phyloP scores from a whole-genome alignment of 2,329 filamentous ascomycete genomes.

The Apiospora saccharicola region DNA sequence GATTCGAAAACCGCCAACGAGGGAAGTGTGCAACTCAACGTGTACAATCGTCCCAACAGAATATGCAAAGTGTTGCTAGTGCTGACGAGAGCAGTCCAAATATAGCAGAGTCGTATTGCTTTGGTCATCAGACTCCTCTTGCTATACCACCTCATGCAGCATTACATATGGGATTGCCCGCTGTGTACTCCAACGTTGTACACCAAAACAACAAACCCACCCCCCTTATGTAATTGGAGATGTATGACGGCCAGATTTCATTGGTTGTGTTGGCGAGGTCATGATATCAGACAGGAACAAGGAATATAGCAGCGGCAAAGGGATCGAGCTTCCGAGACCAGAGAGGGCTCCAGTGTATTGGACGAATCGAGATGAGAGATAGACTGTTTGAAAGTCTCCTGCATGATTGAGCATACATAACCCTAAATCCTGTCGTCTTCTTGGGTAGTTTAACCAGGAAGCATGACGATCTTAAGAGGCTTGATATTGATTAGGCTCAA shows the following conservation, averaged over 20 bases:
- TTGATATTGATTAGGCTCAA: not conserved
- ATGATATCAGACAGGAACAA: constrained; percentile 2
- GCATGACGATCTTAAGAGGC: not conserved
- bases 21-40: not conserved
- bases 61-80: not conserved
- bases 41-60: not conserved
- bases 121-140: not conserved
- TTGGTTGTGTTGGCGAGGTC: not conserved
- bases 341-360: not conserved
- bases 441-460: not conserved
- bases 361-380: not conserved
- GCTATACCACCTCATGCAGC: not conserved
- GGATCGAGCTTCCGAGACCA: not conserved
- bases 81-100: constrained; percentile 10
- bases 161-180: constrained; percentile 1
- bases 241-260: not conserved
- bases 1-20: not conserved
- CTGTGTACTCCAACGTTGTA: not conserved
- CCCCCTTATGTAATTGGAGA: not conserved
- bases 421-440: not conserved
- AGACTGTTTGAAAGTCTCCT: not conserved
- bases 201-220: not conserved
- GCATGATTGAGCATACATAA: constrained; percentile 11
- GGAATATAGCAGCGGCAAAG: not conserved
- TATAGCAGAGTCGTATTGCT: constrained; percentile 12